Evolutionary conservation across 768 basidiomycete genomes (phyloP), one percentile per base, ranked within the genome.

Genomic region (Boletus tylopilopsis): DNA sequence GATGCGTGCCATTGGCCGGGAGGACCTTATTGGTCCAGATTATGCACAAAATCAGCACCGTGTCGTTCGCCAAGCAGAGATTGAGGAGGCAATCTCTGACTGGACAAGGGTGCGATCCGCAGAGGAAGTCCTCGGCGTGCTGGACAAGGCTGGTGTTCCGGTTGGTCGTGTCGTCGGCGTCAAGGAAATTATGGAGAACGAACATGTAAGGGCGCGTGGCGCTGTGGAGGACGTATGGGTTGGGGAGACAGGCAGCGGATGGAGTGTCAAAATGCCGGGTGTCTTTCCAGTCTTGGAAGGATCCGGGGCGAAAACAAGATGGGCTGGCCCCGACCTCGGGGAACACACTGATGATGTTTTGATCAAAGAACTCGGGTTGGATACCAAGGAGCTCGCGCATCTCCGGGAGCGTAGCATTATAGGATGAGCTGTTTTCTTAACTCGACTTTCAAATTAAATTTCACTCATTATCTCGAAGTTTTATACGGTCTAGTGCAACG

Each of bases 271-370:
- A 65, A 84, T 87, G 82, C 73, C 76, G 34, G 76, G 75, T 23
- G 82, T 82, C 23, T 81, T 82, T 53, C 85, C 85, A 7, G 64
- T 81, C 44, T 62, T 87, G 45, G 77, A 84, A 50, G 82, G 81
- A 13, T 77, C 77, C 23, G 73, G 82, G 36, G 67, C 77, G 5
- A 71, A 71, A 55, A 82, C 84, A 2, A 75, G 72, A 53, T 87
- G 84, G 84, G 84, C 83, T 23, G 85, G 84, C 0, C 85, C 84
- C 2, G 73, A 84, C 51, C 68, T 87, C n/a, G 85, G 85, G 4
- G 64, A 69, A 45, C 81, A 82, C 60, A 82, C 81, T 0, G 71
- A 77, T 16, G 71, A 76, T 36, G 72, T 82, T 18, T 57, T 82
- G 50, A 70, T 40, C 49, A 56, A 63, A 1, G 74, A 79, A 25